Conservation (phyloP, 352 stramenopile genomes). For the Peronosclerospora sorghi region DNA sequence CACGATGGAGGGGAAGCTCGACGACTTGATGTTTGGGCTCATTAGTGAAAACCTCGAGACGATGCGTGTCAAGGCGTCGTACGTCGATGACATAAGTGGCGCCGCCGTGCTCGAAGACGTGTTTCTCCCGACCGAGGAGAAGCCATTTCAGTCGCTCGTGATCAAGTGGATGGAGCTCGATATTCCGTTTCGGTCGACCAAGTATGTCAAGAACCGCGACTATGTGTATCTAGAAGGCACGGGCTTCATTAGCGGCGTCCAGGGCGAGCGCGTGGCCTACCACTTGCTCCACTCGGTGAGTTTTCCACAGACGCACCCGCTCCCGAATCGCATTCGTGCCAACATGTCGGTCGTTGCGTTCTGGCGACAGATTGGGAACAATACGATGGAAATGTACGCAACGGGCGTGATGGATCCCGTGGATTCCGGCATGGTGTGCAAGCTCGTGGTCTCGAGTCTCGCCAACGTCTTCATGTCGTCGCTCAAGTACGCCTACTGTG, state of each 20-base stretch:
- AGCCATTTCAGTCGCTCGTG: slow-evolving; percentile 18
- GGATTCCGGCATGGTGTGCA: slow-evolving; percentile 17
- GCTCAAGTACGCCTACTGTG: slow-evolving; percentile 15
- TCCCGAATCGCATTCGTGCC: slow-evolving; percentile 29
- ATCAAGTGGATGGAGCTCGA: slow-evolving; percentile 24
- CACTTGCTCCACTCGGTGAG: slow-evolving; percentile 15
- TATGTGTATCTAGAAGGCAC: slow-evolving; percentile 30
- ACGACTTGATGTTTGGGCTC: slow-evolving; percentile 28
- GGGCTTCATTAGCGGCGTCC: slow-evolving; percentile 6
- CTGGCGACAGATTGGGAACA: slow-evolving; percentile 27
- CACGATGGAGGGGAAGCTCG: slow-evolving; percentile 16
- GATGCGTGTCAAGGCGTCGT: slow-evolving; percentile 28
- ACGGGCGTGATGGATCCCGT: slow-evolving; percentile 9
- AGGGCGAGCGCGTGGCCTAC: slow-evolving; percentile 19
- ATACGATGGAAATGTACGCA: slow-evolving; percentile 24
- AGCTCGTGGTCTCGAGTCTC: slow-evolving; percentile 12
- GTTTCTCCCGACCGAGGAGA: slow-evolving; percentile 12
- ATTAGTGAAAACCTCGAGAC: slow-evolving; percentile 23
- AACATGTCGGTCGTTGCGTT: slow-evolving; percentile 33
- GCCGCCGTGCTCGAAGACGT: slow-evolving; percentile 21
- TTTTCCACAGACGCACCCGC: slow-evolving; percentile 10
- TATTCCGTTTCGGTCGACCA: slow-evolving; percentile 10
- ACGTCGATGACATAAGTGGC: slow-evolving; percentile 23
- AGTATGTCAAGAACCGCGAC: slow-evolving; percentile 26
- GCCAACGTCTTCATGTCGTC: slow-evolving; percentile 11